Evolutionary conservation across 805 yeast genomes (phyloP).

Genomic region (Ogataea ganodermae): DNA sequence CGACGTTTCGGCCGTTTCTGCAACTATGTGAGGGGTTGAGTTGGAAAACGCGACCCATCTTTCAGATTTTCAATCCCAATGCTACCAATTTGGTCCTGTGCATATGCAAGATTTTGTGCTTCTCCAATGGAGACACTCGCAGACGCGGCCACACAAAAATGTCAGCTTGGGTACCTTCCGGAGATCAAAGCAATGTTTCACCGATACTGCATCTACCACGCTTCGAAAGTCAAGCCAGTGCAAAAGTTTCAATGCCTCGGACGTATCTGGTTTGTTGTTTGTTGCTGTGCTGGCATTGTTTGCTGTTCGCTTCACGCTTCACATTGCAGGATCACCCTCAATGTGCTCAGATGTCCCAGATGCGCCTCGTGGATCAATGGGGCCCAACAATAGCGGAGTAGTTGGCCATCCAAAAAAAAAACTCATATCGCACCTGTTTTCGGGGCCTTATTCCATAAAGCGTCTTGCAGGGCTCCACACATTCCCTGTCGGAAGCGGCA

Average conservation of each 20-base stretch:
- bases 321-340: slow-evolving; percentile 1
- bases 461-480: neutral
- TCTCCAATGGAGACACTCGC: neutral
- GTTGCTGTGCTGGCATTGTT: neutral
- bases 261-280: neutral
- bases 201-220: neutral
- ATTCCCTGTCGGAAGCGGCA: neutral
- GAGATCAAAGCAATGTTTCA: neutral
- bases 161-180: neutral
- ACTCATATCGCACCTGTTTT: neutral
- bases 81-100: slow-evolving; percentile 1
- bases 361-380: slow-evolving; percentile 2
- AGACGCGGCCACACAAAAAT: neutral
- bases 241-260: neutral
- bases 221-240: neutral
- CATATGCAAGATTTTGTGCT: neutral
- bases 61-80: neutral
- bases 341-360: neutral
- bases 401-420: neutral
- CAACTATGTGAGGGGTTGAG: no score
- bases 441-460: neutral
- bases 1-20: neutral
- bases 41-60: neutral
- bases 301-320: neutral
- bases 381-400: neutral